These are phyloP conservation scores for Starmerella sp. DNA, from an alignment of 805 yeast species.

Conservation along the genomic window DNA sequence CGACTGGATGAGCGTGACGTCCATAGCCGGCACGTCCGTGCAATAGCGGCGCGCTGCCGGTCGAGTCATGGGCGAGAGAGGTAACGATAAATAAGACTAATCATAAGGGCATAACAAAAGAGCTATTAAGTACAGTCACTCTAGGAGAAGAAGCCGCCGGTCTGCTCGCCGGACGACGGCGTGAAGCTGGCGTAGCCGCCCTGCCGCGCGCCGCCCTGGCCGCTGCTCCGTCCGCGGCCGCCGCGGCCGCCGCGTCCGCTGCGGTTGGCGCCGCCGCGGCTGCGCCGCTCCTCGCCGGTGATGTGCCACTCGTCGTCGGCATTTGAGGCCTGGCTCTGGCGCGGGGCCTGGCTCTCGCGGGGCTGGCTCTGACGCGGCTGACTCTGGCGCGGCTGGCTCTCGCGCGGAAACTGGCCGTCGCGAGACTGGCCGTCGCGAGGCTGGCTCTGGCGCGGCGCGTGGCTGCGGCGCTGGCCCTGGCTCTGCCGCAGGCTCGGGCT, in stretches of 20 bases:
- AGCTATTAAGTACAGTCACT: neutral
- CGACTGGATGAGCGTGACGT: constrained; percentile 7
- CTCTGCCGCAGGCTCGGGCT: too few species aligned
- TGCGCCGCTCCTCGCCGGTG: neutral
- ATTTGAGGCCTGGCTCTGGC: too few species aligned
- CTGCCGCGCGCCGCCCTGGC: neutral
- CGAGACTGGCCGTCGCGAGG: too few species aligned
- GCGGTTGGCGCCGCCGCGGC: neutral
- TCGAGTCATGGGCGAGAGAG: too few species aligned
- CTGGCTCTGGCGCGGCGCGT: too few species aligned
- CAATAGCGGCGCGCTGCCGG: neutral
- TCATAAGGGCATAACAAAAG: neutral
- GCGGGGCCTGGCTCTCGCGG: too few species aligned
- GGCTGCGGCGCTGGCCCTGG: too few species aligned
- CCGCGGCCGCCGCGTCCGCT: constrained; percentile 1
- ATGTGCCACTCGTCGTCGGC: neutral
- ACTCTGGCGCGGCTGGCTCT: too few species aligned
- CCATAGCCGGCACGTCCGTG: neutral
- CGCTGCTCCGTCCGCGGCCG: constrained; percentile 12
- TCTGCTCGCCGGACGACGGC: neutral
- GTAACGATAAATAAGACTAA: neutral
- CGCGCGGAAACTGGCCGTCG: too few species aligned
- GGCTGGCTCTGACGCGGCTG: too few species aligned
- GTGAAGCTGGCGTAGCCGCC: neutral
- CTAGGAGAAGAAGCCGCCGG: neutral